Evolutionary conservation across 1,284 basidiomycete species (phyloP), one percentile per base, ranked within the genome.

Genomic region (Fistulinella staudtii): DNA sequence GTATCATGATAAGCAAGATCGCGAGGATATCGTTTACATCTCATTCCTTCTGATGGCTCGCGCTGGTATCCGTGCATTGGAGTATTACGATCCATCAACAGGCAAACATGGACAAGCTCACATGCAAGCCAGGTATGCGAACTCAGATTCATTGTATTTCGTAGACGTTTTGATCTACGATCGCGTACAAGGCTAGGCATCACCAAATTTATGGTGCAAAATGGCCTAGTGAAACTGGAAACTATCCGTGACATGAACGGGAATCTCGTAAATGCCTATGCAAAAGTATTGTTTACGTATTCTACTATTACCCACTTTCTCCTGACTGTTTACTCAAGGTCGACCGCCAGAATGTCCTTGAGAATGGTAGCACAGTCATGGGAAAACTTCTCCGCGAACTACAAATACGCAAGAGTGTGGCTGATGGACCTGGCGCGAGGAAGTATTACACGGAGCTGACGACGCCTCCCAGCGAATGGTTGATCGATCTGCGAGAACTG

Each of bases 71-170:
- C 75, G 82, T 33, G 89, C 80, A 2, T 73, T 93, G 33, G 88
- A 92, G 64, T 90, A 75, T 63, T 93, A 87, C 52, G 87, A 93
- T 58, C 89, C 89, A 21, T 70, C 67, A 22, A 85, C 80, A 8
- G 71, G 80, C 63, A 90, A 89, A 65, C 89, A 92, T 57, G 87
- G 89, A 15, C 90, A 93, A 60, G 90, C 90, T n/a, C 90, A 93
- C 60, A 93, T 93, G 89, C 89, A 88, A 65, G 88, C 85, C 40
- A 78, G 85, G 84, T 86, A 60, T 36, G 69, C 39, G 28, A 33
- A 30, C n/a, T 6, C 11, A 8, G 33, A 25, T 23, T 14, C n/a
- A 1, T 13, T 4, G 20, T 1, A 2, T 10, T 1, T 24, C 1
- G 3, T 5, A 10, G 14, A 34, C 2, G 14, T 28, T 28, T 31